phyloP scores from a whole-genome alignment of 2,329 filamentous ascomycete genomes.

The Cadophora luteo-olivacea region DNA sequence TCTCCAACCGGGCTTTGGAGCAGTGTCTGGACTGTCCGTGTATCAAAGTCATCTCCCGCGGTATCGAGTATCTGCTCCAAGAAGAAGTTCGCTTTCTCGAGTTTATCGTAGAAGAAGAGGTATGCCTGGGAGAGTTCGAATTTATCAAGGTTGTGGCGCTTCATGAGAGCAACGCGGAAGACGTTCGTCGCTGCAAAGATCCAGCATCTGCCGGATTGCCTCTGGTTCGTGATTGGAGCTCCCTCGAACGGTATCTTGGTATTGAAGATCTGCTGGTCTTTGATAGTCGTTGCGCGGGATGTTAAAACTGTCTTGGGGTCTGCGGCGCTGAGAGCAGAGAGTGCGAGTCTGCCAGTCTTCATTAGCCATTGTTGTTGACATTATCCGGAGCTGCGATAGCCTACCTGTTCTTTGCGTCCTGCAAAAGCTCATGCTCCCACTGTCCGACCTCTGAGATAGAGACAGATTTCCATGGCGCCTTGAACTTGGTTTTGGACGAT shows the following conservation, averaged over 20 bases:
- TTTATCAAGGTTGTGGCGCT: constrained; percentile 75
- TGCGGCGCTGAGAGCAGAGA: constrained; percentile 73
- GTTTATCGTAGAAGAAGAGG: constrained; percentile 92
- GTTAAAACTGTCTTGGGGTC: constrained; percentile 71
- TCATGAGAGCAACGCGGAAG: constrained; percentile 88
- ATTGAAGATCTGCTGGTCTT: constrained; percentile 83
- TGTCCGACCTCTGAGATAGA: constrained; percentile 57
- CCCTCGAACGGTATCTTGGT: constrained; percentile 83
- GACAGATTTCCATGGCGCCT: constrained; percentile 49
- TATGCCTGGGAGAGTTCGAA: constrained; percentile 91
- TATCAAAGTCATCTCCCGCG: constrained; percentile 71
- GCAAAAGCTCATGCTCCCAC: constrained; percentile 68
- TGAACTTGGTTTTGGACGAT: constrained; percentile 45
- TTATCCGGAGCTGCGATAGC: not conserved
- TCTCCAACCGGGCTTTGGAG: constrained; percentile 74
- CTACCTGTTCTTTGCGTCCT: constrained; percentile 69
- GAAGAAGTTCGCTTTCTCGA: constrained; percentile 91
- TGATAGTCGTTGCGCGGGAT: constrained; percentile 65
- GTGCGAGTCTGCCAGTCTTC: constrained; percentile 67
- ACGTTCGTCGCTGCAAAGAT: constrained; percentile 92
- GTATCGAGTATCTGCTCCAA: constrained; percentile 84
- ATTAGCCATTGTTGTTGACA: constrained; percentile 12
- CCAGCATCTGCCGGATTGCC: constrained; percentile 85
- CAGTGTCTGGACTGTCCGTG: constrained; percentile 74
- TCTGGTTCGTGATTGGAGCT: constrained; percentile 83